A percentile compares a stretch with the other conserved stretches of the same genome.
Evolutionary conservation across 768 basidiomycete genomes (phyloP).

Genomic region (Pulveroboletus sp.): DNA sequence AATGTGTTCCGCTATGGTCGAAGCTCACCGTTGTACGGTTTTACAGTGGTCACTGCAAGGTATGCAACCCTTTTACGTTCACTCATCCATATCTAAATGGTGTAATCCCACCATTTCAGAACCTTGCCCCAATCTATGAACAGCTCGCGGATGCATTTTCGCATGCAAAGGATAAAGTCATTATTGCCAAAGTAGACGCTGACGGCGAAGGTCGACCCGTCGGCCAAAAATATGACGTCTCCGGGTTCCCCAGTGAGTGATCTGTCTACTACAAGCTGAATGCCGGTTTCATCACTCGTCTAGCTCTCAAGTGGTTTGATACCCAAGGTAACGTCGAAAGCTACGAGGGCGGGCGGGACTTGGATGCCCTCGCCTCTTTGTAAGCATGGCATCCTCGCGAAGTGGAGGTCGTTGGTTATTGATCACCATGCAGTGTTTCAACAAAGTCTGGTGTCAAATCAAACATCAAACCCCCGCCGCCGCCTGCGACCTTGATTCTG

Average conservation of each 20-base stretch:
- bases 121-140: slow-evolving; percentile 84
- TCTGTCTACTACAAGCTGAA: neutral
- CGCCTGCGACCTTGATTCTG: slow-evolving; percentile 62
- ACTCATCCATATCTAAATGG: neutral
- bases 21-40: neutral
- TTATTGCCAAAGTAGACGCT: slow-evolving; percentile 90
- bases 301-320: slow-evolving; percentile 91
- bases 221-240: slow-evolving; percentile 74
- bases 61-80: slow-evolving; percentile 25
- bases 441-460: slow-evolving; percentile 76
- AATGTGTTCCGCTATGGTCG: neutral
- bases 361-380: slow-evolving; percentile 74
- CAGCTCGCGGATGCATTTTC: slow-evolving; percentile 85
- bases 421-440: slow-evolving; percentile 50
- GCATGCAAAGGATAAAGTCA: slow-evolving; percentile 72
- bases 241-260: slow-evolving; percentile 78
- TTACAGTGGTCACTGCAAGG: slow-evolving; percentile 82
- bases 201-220: slow-evolving; percentile 79
- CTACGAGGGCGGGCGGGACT: slow-evolving; percentile 76
- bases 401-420: neutral
- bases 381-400: slow-evolving; percentile 34
- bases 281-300: slow-evolving; percentile 6
- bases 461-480: slow-evolving; percentile 82
- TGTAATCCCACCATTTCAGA: slow-evolving; percentile 40
- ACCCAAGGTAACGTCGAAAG: slow-evolving; percentile 58